Base-by-base conservation (phyloP, 768 basidiomycete species). In the Suillus subalutaceus region DNA sequence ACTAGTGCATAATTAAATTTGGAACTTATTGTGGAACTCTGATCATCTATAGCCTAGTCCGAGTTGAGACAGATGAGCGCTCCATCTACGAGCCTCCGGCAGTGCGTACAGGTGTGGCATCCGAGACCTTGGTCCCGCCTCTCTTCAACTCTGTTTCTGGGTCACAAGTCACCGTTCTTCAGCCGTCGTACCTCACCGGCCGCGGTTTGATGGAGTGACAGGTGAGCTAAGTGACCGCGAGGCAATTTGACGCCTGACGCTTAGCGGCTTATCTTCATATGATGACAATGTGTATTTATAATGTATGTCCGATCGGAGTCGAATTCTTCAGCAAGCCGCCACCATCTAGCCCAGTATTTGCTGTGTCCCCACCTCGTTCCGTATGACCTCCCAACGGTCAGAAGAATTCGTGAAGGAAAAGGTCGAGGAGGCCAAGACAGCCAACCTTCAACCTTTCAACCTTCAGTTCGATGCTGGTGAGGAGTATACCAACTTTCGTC, bases 391-490 rank as follows among this genome's bases (percentile, higher is more conserved):
- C 6, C 35, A 63, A 40, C 23, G 6, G 15, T 46, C 41, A 23
- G 50, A 56, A 57, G 26, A 43, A 32, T 63, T 10, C 37, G 10
- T 15, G 52, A n/a, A 37, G 37, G 37, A 55, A 35, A n/a, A 37
- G 26, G 8, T 23, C 3, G 30, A 64, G n/a, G 43, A 43, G 18
- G 20, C 12, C 13, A 10, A 62, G 1, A 18, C 32, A 16, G 10
- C 1, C 8, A 64, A 41, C 13, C 15, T 41, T 52, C 65, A 62
- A 18, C 55, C 68, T 32, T 48, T 62, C 9, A 60, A 60, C 41
- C 68, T 83, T 12, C 77, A 82, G 56, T 73, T 84, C 26, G 84
- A 84, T 67, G 69, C 71, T 46, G 84, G 83, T 7, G 71, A 80
- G 41, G 74, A 74, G 65, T 70, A 78, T 40, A 67, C 82, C 35